phyloP scores from a whole-genome alignment of 768 basidiomycete species.

The Psilocybe cyanescens region DNA sequence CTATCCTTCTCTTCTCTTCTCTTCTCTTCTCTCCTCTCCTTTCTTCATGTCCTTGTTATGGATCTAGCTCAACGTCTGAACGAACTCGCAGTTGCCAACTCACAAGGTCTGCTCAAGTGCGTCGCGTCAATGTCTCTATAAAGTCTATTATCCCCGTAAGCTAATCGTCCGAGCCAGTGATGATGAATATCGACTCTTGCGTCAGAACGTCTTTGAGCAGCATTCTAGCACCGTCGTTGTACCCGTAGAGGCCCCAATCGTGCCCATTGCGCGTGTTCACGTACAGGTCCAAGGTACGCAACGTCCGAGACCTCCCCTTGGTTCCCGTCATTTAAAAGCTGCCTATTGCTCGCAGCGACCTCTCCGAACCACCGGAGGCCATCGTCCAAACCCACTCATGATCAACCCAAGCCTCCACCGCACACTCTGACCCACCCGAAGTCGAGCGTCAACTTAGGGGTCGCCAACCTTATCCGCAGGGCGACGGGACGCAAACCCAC shows the following conservation, averaged over 20 bases:
- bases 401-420: conserved; percentile 13
- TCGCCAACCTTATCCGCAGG: conserved; percentile 41
- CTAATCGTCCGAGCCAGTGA: conserved; percentile 45
- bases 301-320: background rate
- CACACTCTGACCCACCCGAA: conserved; percentile 25
- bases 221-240: conserved; percentile 40
- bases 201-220: conserved; percentile 70
- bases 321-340: background rate
- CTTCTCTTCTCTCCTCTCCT: conserved; percentile 14
- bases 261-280: conserved; percentile 27
- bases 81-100: conserved; percentile 69
- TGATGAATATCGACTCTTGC: conserved; percentile 73
- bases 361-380: conserved; percentile 10
- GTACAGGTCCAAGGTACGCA: conserved; percentile 10
- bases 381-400: conserved; percentile 2
- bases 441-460: conserved; percentile 30
- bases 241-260: conserved; percentile 32
- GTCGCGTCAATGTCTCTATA: conserved; percentile 20
- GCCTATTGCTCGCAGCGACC: conserved; percentile 5
- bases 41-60: conserved; percentile 35
- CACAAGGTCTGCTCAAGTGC: conserved; percentile 68
- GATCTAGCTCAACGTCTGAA: conserved; percentile 66
- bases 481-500: conserved; percentile 37
- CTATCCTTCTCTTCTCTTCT: background rate
- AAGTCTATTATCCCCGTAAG: conserved; percentile 1